These are phyloP conservation scores for Pleurotus tuber-regium DNA, from an alignment of 768 basidiomycete species.

Conservation along the genomic window DNA sequence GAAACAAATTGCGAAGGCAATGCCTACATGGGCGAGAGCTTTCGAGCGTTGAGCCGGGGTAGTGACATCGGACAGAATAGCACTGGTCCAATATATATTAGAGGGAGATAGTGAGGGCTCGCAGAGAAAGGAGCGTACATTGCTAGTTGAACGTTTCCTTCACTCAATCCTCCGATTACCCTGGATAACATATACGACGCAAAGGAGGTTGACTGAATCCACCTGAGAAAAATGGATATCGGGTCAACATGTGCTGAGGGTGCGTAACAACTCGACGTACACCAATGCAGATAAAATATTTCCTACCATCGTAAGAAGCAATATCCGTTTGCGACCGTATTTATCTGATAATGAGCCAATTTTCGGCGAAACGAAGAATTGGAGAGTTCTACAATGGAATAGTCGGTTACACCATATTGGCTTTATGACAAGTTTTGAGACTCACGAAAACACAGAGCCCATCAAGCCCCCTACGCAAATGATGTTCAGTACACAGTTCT, in stretches of 20 bases:
- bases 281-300: conserved; percentile 89
- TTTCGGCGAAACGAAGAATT: conserved; percentile 79
- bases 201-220: conserved; percentile 89
- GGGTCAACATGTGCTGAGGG: background rate
- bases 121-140: conserved; percentile 58
- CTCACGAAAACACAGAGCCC: conserved; percentile 91
- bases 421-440: conserved; percentile 20
- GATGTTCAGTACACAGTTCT: conserved; percentile 2
- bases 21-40: conserved; percentile 88
- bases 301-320: conserved; percentile 87
- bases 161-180: conserved; percentile 88
- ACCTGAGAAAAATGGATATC: conserved; percentile 44
- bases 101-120: background rate
- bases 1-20: conserved; percentile 96
- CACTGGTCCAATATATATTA: conserved; percentile 43
- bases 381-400: conserved; percentile 55
- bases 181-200: conserved; percentile 88
- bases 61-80: conserved; percentile 91
- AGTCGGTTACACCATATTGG: conserved; percentile 26
- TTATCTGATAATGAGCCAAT: conserved; percentile 86
- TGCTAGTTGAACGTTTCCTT: conserved; percentile 96
- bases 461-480: conserved; percentile 72
- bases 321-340: conserved; percentile 82
- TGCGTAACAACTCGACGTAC: conserved; percentile 39
- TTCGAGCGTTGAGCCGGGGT: conserved; percentile 76